These are phyloP conservation scores for Iberis amara DNA, from an alignment of 441 rosid species.

Conservation along the genomic window DNA sequence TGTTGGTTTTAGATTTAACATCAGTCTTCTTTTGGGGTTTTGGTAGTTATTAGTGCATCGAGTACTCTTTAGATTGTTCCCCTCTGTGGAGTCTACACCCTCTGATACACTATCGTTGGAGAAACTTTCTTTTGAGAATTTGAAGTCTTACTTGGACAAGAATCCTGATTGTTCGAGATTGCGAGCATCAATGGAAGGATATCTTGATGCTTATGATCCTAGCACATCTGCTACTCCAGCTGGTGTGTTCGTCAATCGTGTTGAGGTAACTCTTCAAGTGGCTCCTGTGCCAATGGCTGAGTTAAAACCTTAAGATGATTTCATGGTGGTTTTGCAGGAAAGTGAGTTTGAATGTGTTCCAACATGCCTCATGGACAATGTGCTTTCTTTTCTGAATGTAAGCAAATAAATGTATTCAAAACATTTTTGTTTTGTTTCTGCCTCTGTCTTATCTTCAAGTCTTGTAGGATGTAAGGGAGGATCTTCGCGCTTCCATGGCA, in stretches of 20 bases:
- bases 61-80: constrained; percentile 61
- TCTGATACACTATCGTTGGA: constrained; percentile 48
- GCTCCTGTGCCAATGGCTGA: background rate
- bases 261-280: constrained; percentile 47
- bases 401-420: constrained; percentile 21
- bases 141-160: constrained; percentile 67
- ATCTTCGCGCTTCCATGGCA: constrained; percentile 91
- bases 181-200: constrained; percentile 92
- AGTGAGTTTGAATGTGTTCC: constrained; percentile 92
- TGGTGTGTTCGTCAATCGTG: constrained; percentile 81
- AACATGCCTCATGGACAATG: constrained; percentile 85
- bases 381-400: constrained; percentile 79
- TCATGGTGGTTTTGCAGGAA: constrained; percentile 45
- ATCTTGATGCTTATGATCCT: constrained; percentile 90
- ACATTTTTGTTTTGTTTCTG: background rate
- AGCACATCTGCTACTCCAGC: constrained; percentile 58
- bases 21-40: constrained; percentile 20
- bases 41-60: constrained; percentile 81
- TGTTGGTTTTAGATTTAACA: constrained; percentile 1
- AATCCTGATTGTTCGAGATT: constrained; percentile 90
- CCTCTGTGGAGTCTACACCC: constrained; percentile 34
- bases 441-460: constrained; percentile 29
- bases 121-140: constrained; percentile 68
- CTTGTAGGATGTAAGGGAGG: constrained; percentile 82
- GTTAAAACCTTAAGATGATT: background rate